A percentile compares a stretch with the other conserved stretches of the same genome.
Conservation (phyloP, 108 stramenopile species). For the Skeletonema marinoi region DNA sequence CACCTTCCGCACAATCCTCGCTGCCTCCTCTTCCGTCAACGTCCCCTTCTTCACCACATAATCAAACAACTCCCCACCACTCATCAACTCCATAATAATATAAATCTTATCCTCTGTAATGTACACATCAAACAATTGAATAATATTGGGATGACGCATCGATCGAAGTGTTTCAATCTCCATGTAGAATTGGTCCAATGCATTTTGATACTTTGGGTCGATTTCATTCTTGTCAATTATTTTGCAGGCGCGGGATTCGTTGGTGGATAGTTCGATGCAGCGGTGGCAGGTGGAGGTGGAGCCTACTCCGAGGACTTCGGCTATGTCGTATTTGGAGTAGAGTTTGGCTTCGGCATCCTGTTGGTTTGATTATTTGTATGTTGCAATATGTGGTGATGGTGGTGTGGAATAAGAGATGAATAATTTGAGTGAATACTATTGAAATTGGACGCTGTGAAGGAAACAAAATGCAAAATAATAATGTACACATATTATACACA, state of each 20-base stretch:
- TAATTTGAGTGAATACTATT: too few relatives aligned
- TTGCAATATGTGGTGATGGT: not conserved
- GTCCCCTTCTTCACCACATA: slow-evolving; percentile 96
- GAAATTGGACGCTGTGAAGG: too few relatives aligned
- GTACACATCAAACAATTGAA: slow-evolving; percentile 92
- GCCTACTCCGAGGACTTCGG: slow-evolving; percentile 95
- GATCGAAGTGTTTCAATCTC: slow-evolving; percentile 86
- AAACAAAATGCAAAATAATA: too few relatives aligned
- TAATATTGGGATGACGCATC: slow-evolving; percentile 92
- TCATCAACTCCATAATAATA: slow-evolving; percentile 98
- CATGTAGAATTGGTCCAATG: slow-evolving; percentile 94
- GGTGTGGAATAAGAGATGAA: not conserved
- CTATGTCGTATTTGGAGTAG: slow-evolving; percentile 83
- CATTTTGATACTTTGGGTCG: slow-evolving; percentile 83
- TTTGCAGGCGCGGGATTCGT: slow-evolving; percentile 90
- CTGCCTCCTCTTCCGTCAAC: slow-evolving; percentile 82
- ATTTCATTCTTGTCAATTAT: slow-evolving; percentile 94
- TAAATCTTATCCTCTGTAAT: slow-evolving; percentile 90
- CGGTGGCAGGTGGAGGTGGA: slow-evolving; percentile 95
- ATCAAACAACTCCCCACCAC: slow-evolving; percentile 99
- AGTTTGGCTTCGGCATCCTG: slow-evolving; percentile 72
- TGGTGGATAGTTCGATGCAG: slow-evolving; percentile 62
- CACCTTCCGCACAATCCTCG: slow-evolving; percentile 87
- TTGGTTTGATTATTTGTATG: not conserved
- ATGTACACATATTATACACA: too few relatives aligned